These are phyloP conservation scores for Helotiales sp. DNA, from an alignment of 2,329 filamentous ascomycete genomes.

Conservation along the genomic window DNA sequence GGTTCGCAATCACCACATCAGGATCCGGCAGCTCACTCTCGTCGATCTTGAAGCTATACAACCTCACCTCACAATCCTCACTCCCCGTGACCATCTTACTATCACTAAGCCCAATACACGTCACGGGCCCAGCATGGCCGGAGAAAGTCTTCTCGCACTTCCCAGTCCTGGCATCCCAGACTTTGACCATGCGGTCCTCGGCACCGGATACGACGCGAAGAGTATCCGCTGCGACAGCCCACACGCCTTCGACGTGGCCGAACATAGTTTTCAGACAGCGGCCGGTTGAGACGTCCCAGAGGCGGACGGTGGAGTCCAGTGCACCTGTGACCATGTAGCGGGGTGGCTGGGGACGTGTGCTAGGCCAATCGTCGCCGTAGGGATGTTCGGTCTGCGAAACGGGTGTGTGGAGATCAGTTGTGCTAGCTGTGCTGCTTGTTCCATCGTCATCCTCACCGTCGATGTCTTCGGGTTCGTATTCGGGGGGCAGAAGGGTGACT, in stretches of 20 bases:
- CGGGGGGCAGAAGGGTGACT: conserved; percentile 79
- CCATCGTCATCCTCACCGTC: conserved; percentile 42
- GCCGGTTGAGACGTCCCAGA: conserved; percentile 88
- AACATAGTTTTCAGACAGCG: conserved; percentile 91
- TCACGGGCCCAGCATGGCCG: conserved; percentile 88
- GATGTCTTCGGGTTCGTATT: conserved; percentile 81
- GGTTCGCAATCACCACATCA: conserved; percentile 9
- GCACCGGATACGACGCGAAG: conserved; percentile 86
- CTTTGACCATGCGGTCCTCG: conserved; percentile 93
- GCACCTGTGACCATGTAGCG: conserved; percentile 93
- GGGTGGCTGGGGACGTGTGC: conserved; percentile 74
- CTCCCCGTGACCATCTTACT: conserved; percentile 88
- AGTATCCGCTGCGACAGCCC: conserved; percentile 88
- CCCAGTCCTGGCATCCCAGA: conserved; percentile 91
- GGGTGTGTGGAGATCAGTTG: conserved; percentile 24
- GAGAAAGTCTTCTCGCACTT: conserved; percentile 92
- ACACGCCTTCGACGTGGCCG: conserved; percentile 94
- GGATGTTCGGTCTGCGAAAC: conserved; percentile 25
- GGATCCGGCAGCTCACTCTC: not conserved
- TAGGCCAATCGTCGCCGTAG: conserved; percentile 54
- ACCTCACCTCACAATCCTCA: conserved; percentile 88
- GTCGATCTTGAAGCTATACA: conserved; percentile 70
- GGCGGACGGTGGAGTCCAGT: conserved; percentile 85
- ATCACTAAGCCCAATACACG: conserved; percentile 90
- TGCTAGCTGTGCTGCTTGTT: conserved; percentile 42